A percentile compares a stretch with the other conserved stretches of the same genome.
These are phyloP conservation scores for Termitomyces sp. DNA, from an alignment of 768 basidiomycete genomes.

Conservation along the genomic window DNA sequence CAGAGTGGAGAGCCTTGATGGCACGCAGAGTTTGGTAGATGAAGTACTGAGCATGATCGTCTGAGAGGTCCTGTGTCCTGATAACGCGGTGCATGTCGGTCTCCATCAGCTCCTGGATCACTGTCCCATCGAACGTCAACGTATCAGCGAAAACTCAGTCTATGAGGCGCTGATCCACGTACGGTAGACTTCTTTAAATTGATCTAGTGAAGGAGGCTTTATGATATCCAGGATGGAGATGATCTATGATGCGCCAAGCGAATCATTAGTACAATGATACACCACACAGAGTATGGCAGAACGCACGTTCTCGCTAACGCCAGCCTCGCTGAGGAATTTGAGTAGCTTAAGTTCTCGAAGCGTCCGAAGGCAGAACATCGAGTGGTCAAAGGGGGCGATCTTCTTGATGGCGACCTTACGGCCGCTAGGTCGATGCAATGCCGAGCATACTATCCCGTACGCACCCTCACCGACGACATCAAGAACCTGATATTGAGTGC, in stretches of 20 bases:
- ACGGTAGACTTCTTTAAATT: constrained; percentile 85
- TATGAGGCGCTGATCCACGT: constrained; percentile 22
- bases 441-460: constrained; percentile 94
- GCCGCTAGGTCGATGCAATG: constrained; percentile 79
- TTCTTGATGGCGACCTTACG: constrained; percentile 97
- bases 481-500: constrained; percentile 79
- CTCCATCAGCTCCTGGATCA: constrained; percentile 92
- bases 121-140: constrained; percentile 28
- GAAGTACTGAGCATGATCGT: constrained; percentile 94
- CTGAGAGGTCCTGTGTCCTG: constrained; percentile 89
- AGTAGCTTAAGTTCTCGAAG: constrained; percentile 81
- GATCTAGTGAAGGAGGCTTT: constrained; percentile 75
- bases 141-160: background rate
- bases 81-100: constrained; percentile 98
- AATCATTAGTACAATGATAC: constrained; percentile 6
- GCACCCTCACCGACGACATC: constrained; percentile 90
- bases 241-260: constrained; percentile 44
- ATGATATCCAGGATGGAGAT: constrained; percentile 89
- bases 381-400: constrained; percentile 93
- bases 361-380: constrained; percentile 93
- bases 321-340: constrained; percentile 83
- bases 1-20: constrained; percentile 93
- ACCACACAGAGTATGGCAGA: background rate
- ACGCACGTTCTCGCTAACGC: constrained; percentile 83
- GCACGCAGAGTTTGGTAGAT: constrained; percentile 94